Conservation (phyloP, 352 stramenopile species). For the Phytophthora agathidicida region DNA sequence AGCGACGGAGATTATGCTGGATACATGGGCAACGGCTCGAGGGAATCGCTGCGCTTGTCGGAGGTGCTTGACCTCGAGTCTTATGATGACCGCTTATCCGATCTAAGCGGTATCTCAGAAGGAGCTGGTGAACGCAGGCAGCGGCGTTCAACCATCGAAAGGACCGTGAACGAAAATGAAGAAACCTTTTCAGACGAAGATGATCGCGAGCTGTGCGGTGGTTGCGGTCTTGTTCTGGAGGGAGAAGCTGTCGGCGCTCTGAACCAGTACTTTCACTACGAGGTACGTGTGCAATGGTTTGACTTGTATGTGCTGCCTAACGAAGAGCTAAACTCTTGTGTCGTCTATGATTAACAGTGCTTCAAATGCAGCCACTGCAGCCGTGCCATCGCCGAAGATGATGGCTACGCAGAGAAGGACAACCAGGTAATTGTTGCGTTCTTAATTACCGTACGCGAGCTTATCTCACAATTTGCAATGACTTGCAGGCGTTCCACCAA, state of each 20-base stretch:
- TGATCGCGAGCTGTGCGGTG: slow-evolving; percentile 77
- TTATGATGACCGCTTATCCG: slow-evolving; percentile 56
- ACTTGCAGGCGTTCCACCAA: slow-evolving; percentile 76
- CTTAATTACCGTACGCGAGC: neutral
- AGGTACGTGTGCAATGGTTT: slow-evolving; percentile 38
- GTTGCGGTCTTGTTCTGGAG: slow-evolving; percentile 71
- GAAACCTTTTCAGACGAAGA: slow-evolving; percentile 63
- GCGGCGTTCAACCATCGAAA: slow-evolving; percentile 34
- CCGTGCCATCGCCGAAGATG: slow-evolving; percentile 73
- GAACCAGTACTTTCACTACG: slow-evolving; percentile 85
- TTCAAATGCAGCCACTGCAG: slow-evolving; percentile 85
- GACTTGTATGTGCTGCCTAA: neutral
- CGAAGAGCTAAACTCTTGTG: neutral
- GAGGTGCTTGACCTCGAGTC: slow-evolving; percentile 80
- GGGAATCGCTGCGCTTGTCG: slow-evolving; percentile 77
- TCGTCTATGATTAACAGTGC: slow-evolving; percentile 42
- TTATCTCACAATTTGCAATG: slow-evolving; percentile 7
- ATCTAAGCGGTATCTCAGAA: slow-evolving; percentile 66
- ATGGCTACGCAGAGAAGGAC: slow-evolving; percentile 86
- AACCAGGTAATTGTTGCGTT: slow-evolving; percentile 52
- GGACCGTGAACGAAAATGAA: slow-evolving; percentile 41
- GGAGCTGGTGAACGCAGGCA: slow-evolving; percentile 31
- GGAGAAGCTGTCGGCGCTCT: slow-evolving; percentile 81
- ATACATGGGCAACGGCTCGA: slow-evolving; percentile 49
- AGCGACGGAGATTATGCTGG: slow-evolving; percentile 70